Evolutionary conservation across 2,329 filamentous ascomycete species (phyloP), one percentile per base, ranked within the genome.

Genomic region (Diaporthe sp.): DNA sequence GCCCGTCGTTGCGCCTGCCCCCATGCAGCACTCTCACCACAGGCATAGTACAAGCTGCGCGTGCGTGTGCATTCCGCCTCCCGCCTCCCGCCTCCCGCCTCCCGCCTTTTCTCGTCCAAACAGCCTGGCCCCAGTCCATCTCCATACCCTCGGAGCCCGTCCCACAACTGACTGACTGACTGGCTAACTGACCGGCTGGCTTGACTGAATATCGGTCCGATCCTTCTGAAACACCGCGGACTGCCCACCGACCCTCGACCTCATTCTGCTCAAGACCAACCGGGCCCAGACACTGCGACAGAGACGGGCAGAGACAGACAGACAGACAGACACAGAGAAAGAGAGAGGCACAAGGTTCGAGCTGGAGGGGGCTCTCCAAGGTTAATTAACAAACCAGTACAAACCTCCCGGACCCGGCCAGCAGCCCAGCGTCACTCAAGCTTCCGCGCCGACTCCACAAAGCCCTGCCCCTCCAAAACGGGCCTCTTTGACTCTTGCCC

Each of bases 391-490:
- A 51, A 51, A 47, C 19, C 4, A 37, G 12, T 30, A 44, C 59
- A 47, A 63, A 10, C 47, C 32, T 37, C 47, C 44, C 63, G 63
- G 63, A 53, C 63, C 47, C 63, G 63, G 63, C 63, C 63, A 68
- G 44, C 63, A 47, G 19, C 19, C 63, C 63, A 68, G 63, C 47
- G 63, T 53, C 63, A 39, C 63, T 25, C 44, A 51, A 53, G 47
- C 63, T 39, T 68, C 47, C 63, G 47, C 47, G 39, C 63, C 63
- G 44, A 51, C 63, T 68, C 63, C 63, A 68, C 63, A 68, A 68
- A 68, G 63, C 63, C 63, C 17, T 68, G 63, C 63, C 63, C 63
- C 63, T 68, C 63, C 61, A 66, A n/a, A n/a, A 51, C 42, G 19
- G 42, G 42, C 61, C 61, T 50, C 42, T 66, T 66, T 50, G 42